phyloP scores from a whole-genome alignment of 2,329 filamentous ascomycete genomes.

The Chaetomium globosum region DNA sequence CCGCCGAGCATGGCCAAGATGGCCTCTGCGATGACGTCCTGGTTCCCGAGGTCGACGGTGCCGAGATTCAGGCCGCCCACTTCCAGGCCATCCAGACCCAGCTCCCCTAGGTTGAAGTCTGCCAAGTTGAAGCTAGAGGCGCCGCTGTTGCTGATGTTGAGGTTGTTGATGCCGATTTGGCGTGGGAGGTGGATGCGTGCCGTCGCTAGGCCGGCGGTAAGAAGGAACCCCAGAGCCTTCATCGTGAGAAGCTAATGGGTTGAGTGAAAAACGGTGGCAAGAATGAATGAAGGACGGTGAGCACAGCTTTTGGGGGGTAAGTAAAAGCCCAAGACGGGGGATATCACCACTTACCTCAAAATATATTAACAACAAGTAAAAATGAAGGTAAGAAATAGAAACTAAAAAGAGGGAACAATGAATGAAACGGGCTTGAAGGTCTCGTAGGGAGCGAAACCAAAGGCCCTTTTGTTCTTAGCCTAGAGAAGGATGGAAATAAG shows the following conservation, averaged over 20 bases:
- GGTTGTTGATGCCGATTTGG: conserved; percentile 18
- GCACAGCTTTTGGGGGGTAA: conserved; percentile 11
- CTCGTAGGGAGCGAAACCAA: neutral
- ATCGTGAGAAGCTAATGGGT: conserved; percentile 27
- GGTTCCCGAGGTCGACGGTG: conserved; percentile 39
- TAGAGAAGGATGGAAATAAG: neutral
- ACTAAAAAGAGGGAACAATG: conserved; percentile 9
- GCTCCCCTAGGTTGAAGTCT: conserved; percentile 27
- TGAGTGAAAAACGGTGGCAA: neutral
- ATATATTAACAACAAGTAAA: neutral
- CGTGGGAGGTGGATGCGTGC: conserved; percentile 29
- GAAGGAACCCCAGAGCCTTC: conserved; percentile 36
- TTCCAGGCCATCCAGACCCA: conserved; percentile 34
- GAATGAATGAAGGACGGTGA: neutral
- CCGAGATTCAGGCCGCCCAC: conserved; percentile 39
- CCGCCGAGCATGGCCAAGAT: conserved; percentile 39
- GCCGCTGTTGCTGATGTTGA: conserved; percentile 19
- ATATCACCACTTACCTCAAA: neutral
- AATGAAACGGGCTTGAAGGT: neutral
- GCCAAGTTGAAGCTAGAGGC: conserved; percentile 4
- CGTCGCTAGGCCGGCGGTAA: conserved; percentile 40
- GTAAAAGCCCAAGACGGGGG: neutral
- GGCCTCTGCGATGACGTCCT: conserved; percentile 38
- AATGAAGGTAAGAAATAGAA: conserved; percentile 4
- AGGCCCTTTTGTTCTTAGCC: neutral